Evolutionary conservation across 345 rosid genomes (phyloP).

Genomic region (thale cress (Arabidopsis thaliana)): TAIR10.1 NC_003075.7:13492001-13492500

Average conservation of each 20-base stretch:
- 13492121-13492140: background rate
- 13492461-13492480: slow-evolving; percentile 58
- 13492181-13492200: background rate
- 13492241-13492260: background rate
- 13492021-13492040: slow-evolving; percentile 28
- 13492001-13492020: slow-evolving; percentile 28
- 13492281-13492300: slow-evolving; percentile 87
- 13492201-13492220: slow-evolving; percentile 18
- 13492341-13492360: slow-evolving; percentile 73
- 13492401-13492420: slow-evolving; percentile 22
- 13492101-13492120: background rate
- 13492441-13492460: slow-evolving; percentile 6
- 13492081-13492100: slow-evolving; percentile 2
- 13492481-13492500: slow-evolving; percentile 84
- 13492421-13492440: background rate
- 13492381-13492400: slow-evolving; percentile 73
- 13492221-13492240: slow-evolving; percentile 22
- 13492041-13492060: background rate
- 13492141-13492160: background rate
- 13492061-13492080: slow-evolving; percentile 6
- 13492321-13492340: slow-evolving; percentile 78
- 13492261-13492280: slow-evolving; percentile 59
- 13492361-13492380: slow-evolving; percentile 83
- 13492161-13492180: slow-evolving; percentile 17
- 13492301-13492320: slow-evolving; percentile 79